Evolutionary conservation across 164 flowering plant genomes (phyloP), one percentile per base, ranked within the genome.

Genomic region (Annona cherimola): DNA sequence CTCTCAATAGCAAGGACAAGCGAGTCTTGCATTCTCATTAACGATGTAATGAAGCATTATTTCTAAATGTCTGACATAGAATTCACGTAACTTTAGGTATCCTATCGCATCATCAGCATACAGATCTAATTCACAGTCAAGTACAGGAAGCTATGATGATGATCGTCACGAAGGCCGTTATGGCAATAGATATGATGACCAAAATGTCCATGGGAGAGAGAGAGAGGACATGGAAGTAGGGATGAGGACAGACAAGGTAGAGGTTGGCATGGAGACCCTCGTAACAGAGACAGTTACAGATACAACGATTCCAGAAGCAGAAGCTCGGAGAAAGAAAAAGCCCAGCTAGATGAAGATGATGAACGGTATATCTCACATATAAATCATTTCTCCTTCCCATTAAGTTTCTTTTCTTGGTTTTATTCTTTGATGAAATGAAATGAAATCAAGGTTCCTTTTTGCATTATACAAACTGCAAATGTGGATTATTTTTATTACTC

Each of bases 1-100:
- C 99, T 80, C 77, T 84, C 76, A 80, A 86, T 70, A 92, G 88
- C 82, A 83, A 86, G 82, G 99, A 93, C 62, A 96, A 92, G 98
- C 93, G 79, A 86, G 99, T 85, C 16, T 45, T 69, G 3, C 64
- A 61, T n/a, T 72, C 61, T 39, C n/a, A n/a, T n/a, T n/a, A n/a
- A n/a, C n/a, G n/a, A n/a, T n/a, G n/a, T n/a, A 50, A 50, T 16
- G 8, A 50, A 6, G 8, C 14, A 50, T 50, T 50, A 11, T 50
- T 50, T 50, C 14, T 50, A 16, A 11, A 50, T 50, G 57, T 50
- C 57, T 50, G 14, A 50, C 14, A 50, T 63, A 59, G 0, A n/a
- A 18, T 67, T n/a, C 41, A 42, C 72, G n/a, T 66, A 45, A 68
- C 63, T 63, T 41, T 78, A 91, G 99, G 85, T 89, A 81, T 70